Percentiles rank a stretch among this genome's conserved stretches.
Evolutionary conservation across 345 rosid species (phyloP).

Genomic region (Linum usitatissimum): DNA sequence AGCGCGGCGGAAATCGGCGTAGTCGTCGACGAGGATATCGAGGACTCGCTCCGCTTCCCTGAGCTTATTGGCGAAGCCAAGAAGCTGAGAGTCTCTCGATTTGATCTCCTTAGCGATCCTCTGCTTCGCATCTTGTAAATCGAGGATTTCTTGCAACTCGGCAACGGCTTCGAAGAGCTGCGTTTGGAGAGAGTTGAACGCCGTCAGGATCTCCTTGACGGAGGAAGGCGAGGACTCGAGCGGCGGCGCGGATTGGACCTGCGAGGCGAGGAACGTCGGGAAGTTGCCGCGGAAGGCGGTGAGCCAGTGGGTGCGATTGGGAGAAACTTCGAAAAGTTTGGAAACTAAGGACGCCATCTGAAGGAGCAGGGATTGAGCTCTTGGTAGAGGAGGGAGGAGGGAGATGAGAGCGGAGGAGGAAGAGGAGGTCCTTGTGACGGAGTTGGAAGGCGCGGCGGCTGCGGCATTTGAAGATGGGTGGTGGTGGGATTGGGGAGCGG

Average conservation of each 20-base stretch:
- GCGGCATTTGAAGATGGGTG: slow-evolving; percentile 20
- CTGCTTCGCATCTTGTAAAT: slow-evolving; percentile 76
- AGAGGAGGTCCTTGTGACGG: slow-evolving; percentile 22
- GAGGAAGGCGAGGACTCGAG: slow-evolving; percentile 51
- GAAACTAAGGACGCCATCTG: slow-evolving; percentile 67
- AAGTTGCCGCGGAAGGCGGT: slow-evolving; percentile 64
- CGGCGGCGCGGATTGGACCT: slow-evolving; percentile 33
- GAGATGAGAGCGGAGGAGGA: slow-evolving; percentile 62
- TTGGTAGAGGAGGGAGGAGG: slow-evolving; percentile 80
- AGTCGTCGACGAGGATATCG: slow-evolving; percentile 76
- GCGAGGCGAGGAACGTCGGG: slow-evolving; percentile 64
- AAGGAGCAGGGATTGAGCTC: slow-evolving; percentile 77
- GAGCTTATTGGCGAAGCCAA: slow-evolving; percentile 62
- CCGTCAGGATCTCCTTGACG: slow-evolving; percentile 52
- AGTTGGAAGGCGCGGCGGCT: slow-evolving; percentile 7
- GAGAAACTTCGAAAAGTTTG: slow-evolving; percentile 69
- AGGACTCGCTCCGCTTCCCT: slow-evolving; percentile 73
- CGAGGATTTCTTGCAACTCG: slow-evolving; percentile 84
- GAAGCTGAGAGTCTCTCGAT: slow-evolving; percentile 43
- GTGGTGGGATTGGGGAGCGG: slow-evolving; percentile 26
- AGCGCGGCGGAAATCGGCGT: slow-evolving; percentile 63
- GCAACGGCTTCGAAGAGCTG: slow-evolving; percentile 88
- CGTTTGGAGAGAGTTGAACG: slow-evolving; percentile 62
- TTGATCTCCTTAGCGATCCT: slow-evolving; percentile 51
- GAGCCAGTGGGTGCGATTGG: slow-evolving; percentile 65